phyloP scores from a whole-genome alignment of 2,329 filamentous ascomycete genomes.

The Penicillium aurantiogriseum region DNA sequence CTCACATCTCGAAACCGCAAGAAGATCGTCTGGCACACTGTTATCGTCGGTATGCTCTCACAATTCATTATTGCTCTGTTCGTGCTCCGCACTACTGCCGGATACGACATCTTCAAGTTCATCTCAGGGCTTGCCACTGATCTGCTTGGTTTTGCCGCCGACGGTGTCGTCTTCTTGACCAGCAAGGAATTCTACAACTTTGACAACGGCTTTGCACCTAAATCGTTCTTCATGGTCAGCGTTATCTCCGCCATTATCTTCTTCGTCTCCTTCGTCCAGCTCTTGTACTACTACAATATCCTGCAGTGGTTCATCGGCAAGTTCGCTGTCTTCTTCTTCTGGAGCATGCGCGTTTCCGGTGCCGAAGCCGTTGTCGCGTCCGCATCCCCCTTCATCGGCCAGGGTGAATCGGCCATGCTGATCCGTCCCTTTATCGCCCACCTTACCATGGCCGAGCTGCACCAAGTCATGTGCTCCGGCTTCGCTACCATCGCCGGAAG shows the following conservation, averaged over 20 bases:
- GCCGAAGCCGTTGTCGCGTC: constrained; percentile 92
- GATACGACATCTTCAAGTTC: constrained; percentile 90
- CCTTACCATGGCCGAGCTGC: constrained; percentile 81
- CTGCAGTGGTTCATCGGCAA: constrained; percentile 89
- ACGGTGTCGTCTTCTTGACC: constrained; percentile 74
- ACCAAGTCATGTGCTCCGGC: constrained; percentile 89
- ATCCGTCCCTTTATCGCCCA: constrained; percentile 83
- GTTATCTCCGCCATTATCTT: constrained; percentile 94
- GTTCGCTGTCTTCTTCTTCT: constrained; percentile 89
- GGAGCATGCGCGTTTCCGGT: constrained; percentile 80
- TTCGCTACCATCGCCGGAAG: constrained; percentile 91
- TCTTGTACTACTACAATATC: constrained; percentile 76
- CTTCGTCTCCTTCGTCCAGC: constrained; percentile 88
- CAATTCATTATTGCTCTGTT: constrained; percentile 90
- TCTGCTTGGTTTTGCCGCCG: constrained; percentile 70
- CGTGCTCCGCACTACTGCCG: constrained; percentile 74
- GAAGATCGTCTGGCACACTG: constrained; percentile 65
- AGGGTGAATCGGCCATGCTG: constrained; percentile 91
- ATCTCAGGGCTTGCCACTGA: constrained; percentile 71
- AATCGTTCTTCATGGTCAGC: constrained; percentile 67
- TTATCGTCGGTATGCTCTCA: constrained; percentile 82
- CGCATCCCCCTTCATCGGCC: constrained; percentile 89
- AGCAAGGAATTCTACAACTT: constrained; percentile 33
- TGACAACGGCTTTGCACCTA: constrained; percentile 37
- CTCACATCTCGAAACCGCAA: constrained; percentile 68